Conservation (phyloP, 768 basidiomycete genomes). For the Suillus subluteus region DNA sequence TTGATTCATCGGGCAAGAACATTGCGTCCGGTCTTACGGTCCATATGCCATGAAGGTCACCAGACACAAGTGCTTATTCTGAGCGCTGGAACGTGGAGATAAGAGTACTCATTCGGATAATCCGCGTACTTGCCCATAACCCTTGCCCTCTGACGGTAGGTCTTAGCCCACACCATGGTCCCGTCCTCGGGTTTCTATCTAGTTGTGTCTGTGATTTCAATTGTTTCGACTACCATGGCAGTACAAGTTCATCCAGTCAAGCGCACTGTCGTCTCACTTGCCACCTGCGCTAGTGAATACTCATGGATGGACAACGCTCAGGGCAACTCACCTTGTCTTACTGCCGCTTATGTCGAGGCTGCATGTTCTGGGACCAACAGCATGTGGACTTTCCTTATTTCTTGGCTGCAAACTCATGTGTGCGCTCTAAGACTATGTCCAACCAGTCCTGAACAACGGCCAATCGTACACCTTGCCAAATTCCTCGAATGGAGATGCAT, state of each 20-base stretch:
- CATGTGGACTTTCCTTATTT: conserved; percentile 11
- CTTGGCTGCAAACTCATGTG: not conserved
- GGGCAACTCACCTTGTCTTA: conserved; percentile 22
- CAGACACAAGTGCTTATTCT: not conserved
- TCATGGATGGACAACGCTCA: conserved; percentile 31
- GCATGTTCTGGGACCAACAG: conserved; percentile 29
- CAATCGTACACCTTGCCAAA: conserved; percentile 26
- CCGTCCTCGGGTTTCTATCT: not conserved
- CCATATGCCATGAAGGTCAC: not conserved
- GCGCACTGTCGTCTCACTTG: conserved; percentile 18
- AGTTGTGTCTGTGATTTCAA: not conserved
- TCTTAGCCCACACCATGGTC: not conserved
- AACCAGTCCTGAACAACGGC: conserved; percentile 24
- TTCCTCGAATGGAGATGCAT: conserved; percentile 25
- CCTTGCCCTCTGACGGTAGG: too few species aligned
- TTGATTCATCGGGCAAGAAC: not conserved
- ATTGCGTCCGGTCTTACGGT: not conserved
- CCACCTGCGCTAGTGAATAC: conserved; percentile 21
- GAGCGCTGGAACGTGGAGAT: not conserved
- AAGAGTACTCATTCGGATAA: not conserved
- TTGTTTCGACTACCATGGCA: not conserved
- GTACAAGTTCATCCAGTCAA: conserved; percentile 16
- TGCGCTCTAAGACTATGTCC: conserved; percentile 24
- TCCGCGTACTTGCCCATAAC: too few species aligned
- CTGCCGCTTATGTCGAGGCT: conserved; percentile 34